Conservation (phyloP, 352 stramenopile genomes). For the Globisporangium splendens region DNA sequence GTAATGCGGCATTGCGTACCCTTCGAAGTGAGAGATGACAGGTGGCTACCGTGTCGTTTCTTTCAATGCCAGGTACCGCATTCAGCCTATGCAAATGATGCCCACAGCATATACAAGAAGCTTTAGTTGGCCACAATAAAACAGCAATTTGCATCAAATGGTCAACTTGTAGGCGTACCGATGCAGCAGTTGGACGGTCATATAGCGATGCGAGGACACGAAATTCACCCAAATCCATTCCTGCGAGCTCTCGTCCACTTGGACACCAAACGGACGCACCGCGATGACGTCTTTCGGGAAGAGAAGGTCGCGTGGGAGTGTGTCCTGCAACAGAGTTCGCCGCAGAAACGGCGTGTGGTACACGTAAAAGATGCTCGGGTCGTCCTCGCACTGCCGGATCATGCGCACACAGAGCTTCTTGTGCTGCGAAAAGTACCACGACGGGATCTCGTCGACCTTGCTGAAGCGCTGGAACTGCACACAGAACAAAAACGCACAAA, state of each 20-base stretch:
- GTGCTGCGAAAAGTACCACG: conserved; percentile 55
- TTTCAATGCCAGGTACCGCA: conserved; percentile 11
- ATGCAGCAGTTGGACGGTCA: conserved; percentile 58
- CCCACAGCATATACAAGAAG: not conserved
- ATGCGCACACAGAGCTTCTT: conserved; percentile 76
- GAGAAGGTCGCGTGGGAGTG: conserved; percentile 26
- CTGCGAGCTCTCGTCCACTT: conserved; percentile 66
- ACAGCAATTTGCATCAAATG: too few relatives aligned
- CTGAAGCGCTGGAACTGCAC: conserved; percentile 43
- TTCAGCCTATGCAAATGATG: conserved; percentile 2
- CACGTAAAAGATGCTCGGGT: conserved; percentile 79
- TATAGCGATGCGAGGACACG: conserved; percentile 56
- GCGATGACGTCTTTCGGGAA: conserved; percentile 32
- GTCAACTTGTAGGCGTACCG: conserved; percentile 25
- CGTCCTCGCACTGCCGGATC: conserved; percentile 52
- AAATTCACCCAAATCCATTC: conserved; percentile 69
- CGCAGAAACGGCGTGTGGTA: conserved; percentile 76
- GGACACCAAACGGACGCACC: conserved; percentile 64
- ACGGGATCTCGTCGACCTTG: conserved; percentile 55
- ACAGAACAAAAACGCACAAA: too few relatives aligned
- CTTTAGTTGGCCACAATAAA: not conserved
- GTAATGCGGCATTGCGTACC: conserved; percentile 21
- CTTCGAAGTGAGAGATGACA: conserved; percentile 47
- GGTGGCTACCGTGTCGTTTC: conserved; percentile 36
- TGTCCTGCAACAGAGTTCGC: conserved; percentile 55